Percentiles rank a stretch among this genome's conserved stretches.
These are phyloP conservation scores for Dispira parvispora DNA, from an alignment of 192 early-diverging fungal genomes.

Conservation along the genomic window DNA sequence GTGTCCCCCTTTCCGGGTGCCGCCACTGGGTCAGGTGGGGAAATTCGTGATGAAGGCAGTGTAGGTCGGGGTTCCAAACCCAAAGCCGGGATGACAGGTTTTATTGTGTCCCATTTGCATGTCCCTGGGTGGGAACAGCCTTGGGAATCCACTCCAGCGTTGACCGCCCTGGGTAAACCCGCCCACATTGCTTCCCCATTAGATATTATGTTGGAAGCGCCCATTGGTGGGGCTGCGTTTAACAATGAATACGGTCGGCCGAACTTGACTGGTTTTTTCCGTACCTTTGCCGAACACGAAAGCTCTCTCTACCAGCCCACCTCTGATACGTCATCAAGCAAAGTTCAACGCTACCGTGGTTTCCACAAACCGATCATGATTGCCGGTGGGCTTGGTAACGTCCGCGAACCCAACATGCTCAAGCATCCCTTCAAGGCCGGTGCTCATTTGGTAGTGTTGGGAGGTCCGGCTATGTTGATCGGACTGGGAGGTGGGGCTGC, in stretches of 20 bases:
- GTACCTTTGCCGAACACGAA: conserved; percentile 56
- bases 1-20: conserved; percentile 98
- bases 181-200: conserved; percentile 77
- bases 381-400: conserved; percentile 89
- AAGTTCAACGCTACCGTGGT: conserved; percentile 56
- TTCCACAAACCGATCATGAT: conserved; percentile 99
- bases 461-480: conserved; percentile 96
- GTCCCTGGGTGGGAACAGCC: conserved; percentile 83
- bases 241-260: conserved; percentile 99
- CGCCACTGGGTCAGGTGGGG: conserved; percentile 95
- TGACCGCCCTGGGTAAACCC: conserved; percentile 60
- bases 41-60: conserved; percentile 98
- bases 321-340: background rate
- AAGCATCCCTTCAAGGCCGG: conserved; percentile 76
- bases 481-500: conserved; percentile 98
- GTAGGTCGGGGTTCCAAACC: conserved; percentile 92
- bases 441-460: conserved; percentile 71
- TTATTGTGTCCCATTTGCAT: conserved; percentile 84
- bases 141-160: conserved; percentile 56
- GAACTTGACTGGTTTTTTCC: conserved; percentile 88
- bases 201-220: conserved; percentile 97
- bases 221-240: conserved; percentile 94
- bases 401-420: conserved; percentile 74
- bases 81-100: conserved; percentile 90
- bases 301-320: conserved; percentile 10